phyloP scores from a whole-genome alignment of 2,329 filamentous ascomycete genomes.

The Penicillium crustosum region DNA sequence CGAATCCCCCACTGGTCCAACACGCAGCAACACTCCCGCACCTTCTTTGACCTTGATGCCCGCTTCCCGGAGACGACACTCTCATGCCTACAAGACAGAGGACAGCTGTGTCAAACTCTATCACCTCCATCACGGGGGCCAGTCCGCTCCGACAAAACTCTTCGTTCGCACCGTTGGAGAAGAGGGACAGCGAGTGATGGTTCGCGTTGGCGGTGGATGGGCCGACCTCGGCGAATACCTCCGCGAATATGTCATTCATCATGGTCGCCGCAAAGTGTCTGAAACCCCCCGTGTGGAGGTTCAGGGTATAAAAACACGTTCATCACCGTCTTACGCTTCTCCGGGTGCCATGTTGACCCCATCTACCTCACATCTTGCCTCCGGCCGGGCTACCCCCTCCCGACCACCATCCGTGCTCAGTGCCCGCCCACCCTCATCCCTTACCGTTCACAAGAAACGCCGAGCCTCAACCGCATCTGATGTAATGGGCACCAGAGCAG shows the following conservation, averaged over 20 bases:
- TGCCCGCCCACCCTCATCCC: constrained; percentile 40
- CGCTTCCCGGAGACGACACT: constrained; percentile 42
- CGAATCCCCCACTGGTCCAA: constrained; percentile 35
- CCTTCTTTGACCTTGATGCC: constrained; percentile 71
- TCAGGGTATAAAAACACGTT: constrained; percentile 46
- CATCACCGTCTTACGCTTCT: constrained; percentile 32
- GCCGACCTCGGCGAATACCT: constrained; percentile 93
- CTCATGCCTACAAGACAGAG: constrained; percentile 41
- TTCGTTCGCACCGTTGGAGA: constrained; percentile 92
- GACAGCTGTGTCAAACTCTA: constrained; percentile 85
- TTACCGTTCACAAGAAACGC: constrained; percentile 41
- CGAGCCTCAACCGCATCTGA: constrained; percentile 40
- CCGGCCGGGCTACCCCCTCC: constrained; percentile 37
- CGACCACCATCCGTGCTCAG: constrained; percentile 40
- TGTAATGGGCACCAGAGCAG: constrained; percentile 26
- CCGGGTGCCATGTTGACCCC: constrained; percentile 26
- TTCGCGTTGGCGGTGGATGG: constrained; percentile 97
- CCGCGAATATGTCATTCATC: constrained; percentile 88
- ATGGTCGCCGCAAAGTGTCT: constrained; percentile 68
- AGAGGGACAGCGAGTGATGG: constrained; percentile 90
- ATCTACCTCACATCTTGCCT: constrained; percentile 18
- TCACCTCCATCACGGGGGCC: constrained; percentile 79
- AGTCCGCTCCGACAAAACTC: constrained; percentile 86
- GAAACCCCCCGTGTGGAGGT: constrained; percentile 57
- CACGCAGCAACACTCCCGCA: constrained; percentile 58